A percentile compares a stretch with the other conserved stretches of the same genome.
These are phyloP conservation scores for Huiozyma sinensis DNA, from an alignment of 805 yeast species.

Conservation along the genomic window DNA sequence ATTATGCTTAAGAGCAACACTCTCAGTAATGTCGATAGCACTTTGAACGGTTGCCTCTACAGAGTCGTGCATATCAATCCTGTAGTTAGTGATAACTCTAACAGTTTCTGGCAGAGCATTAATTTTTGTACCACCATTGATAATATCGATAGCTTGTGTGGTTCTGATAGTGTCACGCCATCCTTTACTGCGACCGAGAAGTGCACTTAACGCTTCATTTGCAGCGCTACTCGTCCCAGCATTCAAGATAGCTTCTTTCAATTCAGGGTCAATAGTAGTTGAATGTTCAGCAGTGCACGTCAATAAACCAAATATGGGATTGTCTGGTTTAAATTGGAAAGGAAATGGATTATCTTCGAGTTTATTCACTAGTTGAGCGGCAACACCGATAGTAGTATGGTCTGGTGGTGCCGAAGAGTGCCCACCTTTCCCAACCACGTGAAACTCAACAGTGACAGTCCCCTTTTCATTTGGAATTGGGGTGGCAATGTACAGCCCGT, in stretches of 20 bases:
- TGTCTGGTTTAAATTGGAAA: slow-evolving; percentile 33
- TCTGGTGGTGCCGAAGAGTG: slow-evolving; percentile 73
- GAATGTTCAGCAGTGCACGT: slow-evolving; percentile 54
- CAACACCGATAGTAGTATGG: slow-evolving; percentile 70
- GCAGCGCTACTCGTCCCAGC: slow-evolving; percentile 27
- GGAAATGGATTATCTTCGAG: slow-evolving; percentile 46
- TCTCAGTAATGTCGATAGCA: slow-evolving; percentile 27
- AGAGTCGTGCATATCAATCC: slow-evolving; percentile 49
- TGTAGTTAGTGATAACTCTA: slow-evolving; percentile 45
- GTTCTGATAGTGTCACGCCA: slow-evolving; percentile 41
- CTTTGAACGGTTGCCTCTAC: slow-evolving; percentile 34
- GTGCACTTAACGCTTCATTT: slow-evolving; percentile 26
- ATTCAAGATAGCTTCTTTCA: slow-evolving; percentile 22
- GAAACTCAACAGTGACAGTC: slow-evolving; percentile 39
- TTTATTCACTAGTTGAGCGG: slow-evolving; percentile 43
- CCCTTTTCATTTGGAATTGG: slow-evolving; percentile 58
- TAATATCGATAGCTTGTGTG: slow-evolving; percentile 56
- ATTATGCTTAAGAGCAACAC: slow-evolving; percentile 37
- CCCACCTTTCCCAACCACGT: slow-evolving; percentile 58
- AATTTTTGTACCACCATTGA: slow-evolving; percentile 63
- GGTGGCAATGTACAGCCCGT: slow-evolving; percentile 36
- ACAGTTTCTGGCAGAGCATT: slow-evolving; percentile 68
- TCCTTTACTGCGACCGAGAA: slow-evolving; percentile 6
- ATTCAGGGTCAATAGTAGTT: slow-evolving; percentile 10
- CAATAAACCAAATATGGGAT: slow-evolving; percentile 48